These are phyloP conservation scores for Podospora didyma DNA, from an alignment of 495 filamentous ascomycete species.

Conservation along the genomic window DNA sequence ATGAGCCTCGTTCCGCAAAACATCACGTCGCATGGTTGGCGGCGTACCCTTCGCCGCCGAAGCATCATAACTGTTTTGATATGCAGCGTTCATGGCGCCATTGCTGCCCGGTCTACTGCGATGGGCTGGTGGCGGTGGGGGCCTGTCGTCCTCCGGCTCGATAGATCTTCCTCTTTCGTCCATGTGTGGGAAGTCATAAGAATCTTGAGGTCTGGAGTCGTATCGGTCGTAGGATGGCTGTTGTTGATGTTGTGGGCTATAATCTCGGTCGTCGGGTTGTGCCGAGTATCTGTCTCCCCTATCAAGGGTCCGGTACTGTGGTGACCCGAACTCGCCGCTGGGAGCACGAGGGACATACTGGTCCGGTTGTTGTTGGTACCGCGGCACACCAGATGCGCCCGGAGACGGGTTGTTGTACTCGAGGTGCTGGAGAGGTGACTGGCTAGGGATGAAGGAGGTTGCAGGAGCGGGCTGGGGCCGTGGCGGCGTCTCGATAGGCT, in stretches of 20 bases:
- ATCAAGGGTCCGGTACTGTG: slow-evolving; percentile 32
- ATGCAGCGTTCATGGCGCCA: slow-evolving; percentile 26
- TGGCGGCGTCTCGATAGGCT: slow-evolving; percentile 37
- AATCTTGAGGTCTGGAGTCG: slow-evolving; percentile 15
- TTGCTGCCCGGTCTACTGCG: slow-evolving; percentile 37
- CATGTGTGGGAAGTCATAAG: slow-evolving; percentile 13
- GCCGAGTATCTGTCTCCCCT: slow-evolving; percentile 26
- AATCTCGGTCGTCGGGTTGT: slow-evolving; percentile 27
- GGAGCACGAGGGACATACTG: slow-evolving; percentile 24
- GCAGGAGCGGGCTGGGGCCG: slow-evolving; percentile 29
- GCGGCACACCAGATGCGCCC: slow-evolving; percentile 16
- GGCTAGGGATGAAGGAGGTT: slow-evolving; percentile 26
- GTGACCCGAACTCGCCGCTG: slow-evolving; percentile 23
- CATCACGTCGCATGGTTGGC: slow-evolving; percentile 44
- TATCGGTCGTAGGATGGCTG: slow-evolving; percentile 20
- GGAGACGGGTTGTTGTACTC: slow-evolving; percentile 42
- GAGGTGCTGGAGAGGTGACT: slow-evolving; percentile 37
- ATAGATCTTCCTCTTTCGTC: slow-evolving; percentile 9
- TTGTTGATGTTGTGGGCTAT: slow-evolving; percentile 20
- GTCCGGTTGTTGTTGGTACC: slow-evolving; percentile 30
- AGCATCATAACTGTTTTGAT: slow-evolving; percentile 32
- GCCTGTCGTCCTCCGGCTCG: slow-evolving; percentile 28
- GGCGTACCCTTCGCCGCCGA: slow-evolving; percentile 27
- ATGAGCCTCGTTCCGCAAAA: slow-evolving; percentile 45
- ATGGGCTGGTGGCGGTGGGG: slow-evolving; percentile 45